A percentile compares a stretch with the other conserved stretches of the same genome.
These are phyloP conservation scores for Ceratocystis eucalypticola DNA, from an alignment of 2,329 filamentous ascomycete genomes.

Conservation along the genomic window DNA sequence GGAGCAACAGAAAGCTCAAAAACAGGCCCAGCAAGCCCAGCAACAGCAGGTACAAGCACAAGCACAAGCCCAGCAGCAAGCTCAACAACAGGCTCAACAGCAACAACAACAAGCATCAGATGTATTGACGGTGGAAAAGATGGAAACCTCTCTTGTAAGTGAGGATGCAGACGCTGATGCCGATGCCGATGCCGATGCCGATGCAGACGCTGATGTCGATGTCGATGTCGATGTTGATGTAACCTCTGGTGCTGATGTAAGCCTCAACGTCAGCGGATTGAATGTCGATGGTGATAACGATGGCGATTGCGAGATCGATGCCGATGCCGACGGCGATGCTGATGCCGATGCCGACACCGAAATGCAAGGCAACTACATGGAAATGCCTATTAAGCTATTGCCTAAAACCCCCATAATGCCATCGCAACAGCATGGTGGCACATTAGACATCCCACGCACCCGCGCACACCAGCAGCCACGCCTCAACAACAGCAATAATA, in stretches of 20 bases:
- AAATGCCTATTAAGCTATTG: constrained; percentile 26
- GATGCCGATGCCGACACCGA: constrained; percentile 34
- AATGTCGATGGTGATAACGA: constrained; percentile 9
- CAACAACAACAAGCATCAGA: constrained; percentile 25
- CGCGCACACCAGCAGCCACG: constrained; percentile 22
- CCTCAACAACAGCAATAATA: constrained; percentile 3
- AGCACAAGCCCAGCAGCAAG: constrained; percentile 26
- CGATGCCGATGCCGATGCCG: constrained; percentile 23
- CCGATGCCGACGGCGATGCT: constrained; percentile 23
- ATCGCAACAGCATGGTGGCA: constrained; percentile 29
- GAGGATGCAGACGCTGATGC: constrained; percentile 32
- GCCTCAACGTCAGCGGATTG: constrained; percentile 8
- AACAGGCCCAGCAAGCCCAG: constrained; percentile 24
- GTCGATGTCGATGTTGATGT: constrained; percentile 22
- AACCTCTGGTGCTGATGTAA: constrained; percentile 24
- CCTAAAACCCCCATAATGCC: constrained; percentile 18
- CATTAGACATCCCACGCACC: constrained; percentile 33
- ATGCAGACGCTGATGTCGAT: constrained; percentile 31
- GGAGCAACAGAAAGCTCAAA: constrained; percentile 26
- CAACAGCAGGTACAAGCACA: constrained; percentile 24
- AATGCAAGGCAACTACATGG: constrained; percentile 44
- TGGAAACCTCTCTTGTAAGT: constrained; percentile 28
- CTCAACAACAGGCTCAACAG: constrained; percentile 24
- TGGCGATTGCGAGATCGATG: constrained; percentile 23
- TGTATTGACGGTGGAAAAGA: constrained; percentile 22